A percentile compares a stretch with the other conserved stretches of the same genome.
Conservation (phyloP, 768 basidiomycete genomes). For the Polyporus arcularius region DNA sequence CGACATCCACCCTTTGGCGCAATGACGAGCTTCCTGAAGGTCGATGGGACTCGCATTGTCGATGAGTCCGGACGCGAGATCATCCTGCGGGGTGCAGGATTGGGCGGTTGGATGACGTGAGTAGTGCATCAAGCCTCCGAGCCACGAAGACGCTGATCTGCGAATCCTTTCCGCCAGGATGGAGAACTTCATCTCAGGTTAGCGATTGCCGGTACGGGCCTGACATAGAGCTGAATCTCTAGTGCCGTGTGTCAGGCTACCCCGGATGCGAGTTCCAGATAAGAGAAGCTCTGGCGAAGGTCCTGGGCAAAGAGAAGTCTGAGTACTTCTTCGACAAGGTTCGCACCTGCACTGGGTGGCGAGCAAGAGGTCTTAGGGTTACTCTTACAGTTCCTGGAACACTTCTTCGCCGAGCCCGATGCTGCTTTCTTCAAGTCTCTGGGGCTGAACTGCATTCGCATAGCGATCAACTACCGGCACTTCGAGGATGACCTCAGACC, state of each 20-base stretch:
- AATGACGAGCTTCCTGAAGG: slow-evolving; percentile 47
- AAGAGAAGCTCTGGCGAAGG: slow-evolving; percentile 60
- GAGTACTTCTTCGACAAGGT: slow-evolving; percentile 86
- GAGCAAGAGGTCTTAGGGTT: background rate
- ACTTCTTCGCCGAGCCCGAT: slow-evolving; percentile 80
- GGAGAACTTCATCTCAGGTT: slow-evolving; percentile 77
- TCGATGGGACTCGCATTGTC: slow-evolving; percentile 62
- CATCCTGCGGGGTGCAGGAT: slow-evolving; percentile 69
- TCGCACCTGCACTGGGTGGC: background rate
- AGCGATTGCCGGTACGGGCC: background rate
- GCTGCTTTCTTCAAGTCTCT: slow-evolving; percentile 78
- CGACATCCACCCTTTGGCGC: background rate
- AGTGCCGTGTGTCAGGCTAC: slow-evolving; percentile 49
- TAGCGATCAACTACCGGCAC: slow-evolving; percentile 75
- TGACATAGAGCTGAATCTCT: background rate
- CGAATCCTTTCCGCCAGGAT: slow-evolving; percentile 41
- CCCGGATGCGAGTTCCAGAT: slow-evolving; percentile 83
- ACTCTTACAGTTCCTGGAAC: slow-evolving; percentile 66
- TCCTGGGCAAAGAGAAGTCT: slow-evolving; percentile 65
- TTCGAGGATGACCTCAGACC: slow-evolving; percentile 86
- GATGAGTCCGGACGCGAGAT: slow-evolving; percentile 58
- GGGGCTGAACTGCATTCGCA: slow-evolving; percentile 79
- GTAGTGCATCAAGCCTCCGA: slow-evolving; percentile 26
- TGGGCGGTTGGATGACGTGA: slow-evolving; percentile 90
- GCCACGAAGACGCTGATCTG: background rate